phyloP scores from a whole-genome alignment of 1,139 yeast species.

The Taphrina pruni region DNA sequence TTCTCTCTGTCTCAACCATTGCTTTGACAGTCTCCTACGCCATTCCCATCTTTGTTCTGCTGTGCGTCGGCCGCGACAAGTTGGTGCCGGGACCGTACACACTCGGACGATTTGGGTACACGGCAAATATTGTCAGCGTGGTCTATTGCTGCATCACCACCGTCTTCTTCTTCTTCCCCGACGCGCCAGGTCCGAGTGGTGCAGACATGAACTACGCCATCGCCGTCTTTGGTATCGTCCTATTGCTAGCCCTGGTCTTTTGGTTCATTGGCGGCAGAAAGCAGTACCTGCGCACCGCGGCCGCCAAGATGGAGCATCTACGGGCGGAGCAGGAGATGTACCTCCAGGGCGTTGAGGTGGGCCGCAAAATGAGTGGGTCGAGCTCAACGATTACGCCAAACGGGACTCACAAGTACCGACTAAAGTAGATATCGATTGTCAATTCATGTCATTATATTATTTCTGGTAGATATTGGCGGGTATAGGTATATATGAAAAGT shows the following conservation, averaged over 20 bases:
- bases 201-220: conserved; percentile 65
- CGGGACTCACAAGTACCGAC: neutral
- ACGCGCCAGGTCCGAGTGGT: conserved; percentile 43
- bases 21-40: conserved; percentile 78
- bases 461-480: neutral
- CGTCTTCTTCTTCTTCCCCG: conserved; percentile 47
- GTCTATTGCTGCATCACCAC: conserved; percentile 57
- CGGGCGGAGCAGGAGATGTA: conserved; percentile 27
- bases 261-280: conserved; percentile 32
- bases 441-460: no score
- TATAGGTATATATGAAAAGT: neutral
- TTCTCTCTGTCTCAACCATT: conserved; percentile 81
- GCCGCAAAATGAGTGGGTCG: conserved; percentile 1
- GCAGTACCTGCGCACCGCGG: conserved; percentile 26
- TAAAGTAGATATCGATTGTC: neutral
- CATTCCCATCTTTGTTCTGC: conserved; percentile 69
- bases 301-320: conserved; percentile 23
- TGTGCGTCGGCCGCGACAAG: conserved; percentile 66
- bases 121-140: conserved; percentile 31
- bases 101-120: conserved; percentile 61
- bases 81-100: conserved; percentile 72
- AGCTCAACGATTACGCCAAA: neutral
- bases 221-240: conserved; percentile 53
- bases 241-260: conserved; percentile 15
- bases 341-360: conserved; percentile 25